phyloP scores from a whole-genome alignment of 805 yeast species.

The Lipomyces chichibuensis region DNA sequence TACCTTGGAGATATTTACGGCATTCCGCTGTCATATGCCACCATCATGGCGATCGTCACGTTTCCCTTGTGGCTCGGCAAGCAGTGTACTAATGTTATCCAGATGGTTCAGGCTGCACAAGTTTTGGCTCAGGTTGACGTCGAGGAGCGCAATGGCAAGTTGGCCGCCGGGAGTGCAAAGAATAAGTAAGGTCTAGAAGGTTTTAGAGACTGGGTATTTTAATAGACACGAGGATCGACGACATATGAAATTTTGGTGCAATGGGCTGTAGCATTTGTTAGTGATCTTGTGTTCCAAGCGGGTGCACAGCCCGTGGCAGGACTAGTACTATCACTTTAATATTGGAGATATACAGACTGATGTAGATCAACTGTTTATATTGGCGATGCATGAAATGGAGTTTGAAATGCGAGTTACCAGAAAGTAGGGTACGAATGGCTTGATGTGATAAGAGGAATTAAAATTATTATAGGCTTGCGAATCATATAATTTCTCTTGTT shows the following conservation, averaged over 20 bases:
- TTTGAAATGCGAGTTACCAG: neutral
- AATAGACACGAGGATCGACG: neutral
- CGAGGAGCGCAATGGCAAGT: constrained; percentile 48
- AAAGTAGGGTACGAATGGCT: neutral
- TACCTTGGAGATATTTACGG: constrained; percentile 40
- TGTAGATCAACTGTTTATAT: neutral
- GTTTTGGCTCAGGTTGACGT: constrained; percentile 79
- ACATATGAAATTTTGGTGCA: neutral
- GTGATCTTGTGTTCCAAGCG: neutral
- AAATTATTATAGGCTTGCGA: neutral
- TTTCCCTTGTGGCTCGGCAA: constrained; percentile 89
- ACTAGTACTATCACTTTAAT: neutral
- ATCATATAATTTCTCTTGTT: neutral
- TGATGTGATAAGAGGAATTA: neutral
- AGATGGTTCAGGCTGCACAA: constrained; percentile 81
- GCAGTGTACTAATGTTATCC: constrained; percentile 87
- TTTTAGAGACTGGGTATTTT: neutral
- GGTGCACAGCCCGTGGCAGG: neutral
- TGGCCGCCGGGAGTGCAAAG: constrained; percentile 8
- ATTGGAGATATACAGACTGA: neutral
- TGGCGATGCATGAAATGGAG: neutral
- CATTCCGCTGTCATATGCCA: constrained; percentile 59
- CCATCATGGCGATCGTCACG: constrained; percentile 59
- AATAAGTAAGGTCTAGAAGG: constrained; percentile 2
- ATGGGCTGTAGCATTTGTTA: neutral